phyloP scores from a whole-genome alignment of 345 rosid species.

The Salix viminalis region DNA sequence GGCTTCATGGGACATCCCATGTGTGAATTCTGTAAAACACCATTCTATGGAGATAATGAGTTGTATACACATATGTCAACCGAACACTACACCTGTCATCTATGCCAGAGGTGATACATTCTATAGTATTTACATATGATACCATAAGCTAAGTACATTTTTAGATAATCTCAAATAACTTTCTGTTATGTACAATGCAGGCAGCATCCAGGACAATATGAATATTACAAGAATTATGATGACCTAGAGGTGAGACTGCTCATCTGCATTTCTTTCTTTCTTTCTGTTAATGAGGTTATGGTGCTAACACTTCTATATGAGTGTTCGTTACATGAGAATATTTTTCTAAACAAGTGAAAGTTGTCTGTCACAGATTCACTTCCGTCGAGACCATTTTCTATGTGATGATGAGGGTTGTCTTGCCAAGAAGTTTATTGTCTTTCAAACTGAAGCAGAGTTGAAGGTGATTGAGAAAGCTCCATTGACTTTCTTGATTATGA shows the following conservation, averaged over 20 bases:
- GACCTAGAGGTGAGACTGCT: conserved; percentile 67
- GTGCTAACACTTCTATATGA: background rate
- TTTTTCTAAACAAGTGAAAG: background rate
- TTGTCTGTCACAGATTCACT: conserved; percentile 64
- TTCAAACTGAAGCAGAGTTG: conserved; percentile 79
- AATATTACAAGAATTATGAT: conserved; percentile 82
- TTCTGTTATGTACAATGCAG: conserved; percentile 36
- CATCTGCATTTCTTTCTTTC: conserved; percentile 1
- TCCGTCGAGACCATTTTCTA: conserved; percentile 77
- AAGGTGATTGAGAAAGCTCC: conserved; percentile 49
- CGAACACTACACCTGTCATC: conserved; percentile 84
- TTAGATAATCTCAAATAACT: background rate
- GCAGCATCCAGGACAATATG: conserved; percentile 84
- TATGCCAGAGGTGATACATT: conserved; percentile 76
- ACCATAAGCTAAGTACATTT: background rate
- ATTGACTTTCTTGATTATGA: background rate
- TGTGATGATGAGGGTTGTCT: conserved; percentile 97
- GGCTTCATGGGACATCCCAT: conserved; percentile 92
- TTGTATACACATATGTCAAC: conserved; percentile 85
- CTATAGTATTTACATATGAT: background rate
- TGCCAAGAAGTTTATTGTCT: conserved; percentile 79
- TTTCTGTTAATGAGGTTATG: background rate
- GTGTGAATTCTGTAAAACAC: conserved; percentile 83
- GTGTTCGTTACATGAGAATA: background rate
- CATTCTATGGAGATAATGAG: conserved; percentile 94